Evolutionary conservation across 2,329 filamentous ascomycete genomes (phyloP).

Genomic region (Phaeophleospora eucalypticola): DNA sequence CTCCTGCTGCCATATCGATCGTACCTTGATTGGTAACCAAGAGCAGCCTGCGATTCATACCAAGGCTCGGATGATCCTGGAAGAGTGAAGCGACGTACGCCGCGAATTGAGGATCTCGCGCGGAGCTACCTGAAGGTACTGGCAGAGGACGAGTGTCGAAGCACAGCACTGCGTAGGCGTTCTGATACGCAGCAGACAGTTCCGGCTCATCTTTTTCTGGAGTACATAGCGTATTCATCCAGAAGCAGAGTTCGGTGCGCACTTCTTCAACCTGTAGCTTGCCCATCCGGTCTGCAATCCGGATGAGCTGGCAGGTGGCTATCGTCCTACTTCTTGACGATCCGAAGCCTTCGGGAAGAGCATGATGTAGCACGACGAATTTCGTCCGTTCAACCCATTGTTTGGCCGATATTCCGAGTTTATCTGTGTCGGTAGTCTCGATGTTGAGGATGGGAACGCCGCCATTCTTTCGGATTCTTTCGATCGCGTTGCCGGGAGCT

Average conservation of each 20-base stretch:
- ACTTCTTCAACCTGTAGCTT: conserved; percentile 15
- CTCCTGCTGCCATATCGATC: neutral
- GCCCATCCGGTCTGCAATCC: conserved; percentile 12
- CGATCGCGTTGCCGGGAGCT: conserved; percentile 7
- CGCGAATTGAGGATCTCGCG: neutral
- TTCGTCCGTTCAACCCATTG: conserved; percentile 4
- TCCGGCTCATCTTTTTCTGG: too few relatives aligned
- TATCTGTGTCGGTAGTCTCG: conserved; percentile 13
- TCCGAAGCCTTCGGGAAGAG: conserved; percentile 3
- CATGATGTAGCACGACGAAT: conserved; percentile 8
- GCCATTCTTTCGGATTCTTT: conserved; percentile 3
- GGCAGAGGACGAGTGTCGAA: conserved; percentile 3
- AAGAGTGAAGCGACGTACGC: neutral
- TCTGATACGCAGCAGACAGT: too few relatives aligned
- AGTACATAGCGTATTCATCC: conserved; percentile 10
- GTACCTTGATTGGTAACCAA: neutral
- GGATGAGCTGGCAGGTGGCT: conserved; percentile 15
- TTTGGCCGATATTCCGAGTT: conserved; percentile 11
- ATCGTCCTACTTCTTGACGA: conserved; percentile 10
- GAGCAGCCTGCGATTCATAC: neutral
- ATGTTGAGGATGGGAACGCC: conserved; percentile 9
- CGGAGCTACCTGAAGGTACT: conserved; percentile 5
- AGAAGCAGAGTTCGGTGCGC: conserved; percentile 14
- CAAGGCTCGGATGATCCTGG: neutral
- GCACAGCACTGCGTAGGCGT: conserved; percentile 12